These are phyloP conservation scores for Sequoiadendron giganteum DNA, from an alignment of 75 land plant genomes.

Conservation along the genomic window DNA sequence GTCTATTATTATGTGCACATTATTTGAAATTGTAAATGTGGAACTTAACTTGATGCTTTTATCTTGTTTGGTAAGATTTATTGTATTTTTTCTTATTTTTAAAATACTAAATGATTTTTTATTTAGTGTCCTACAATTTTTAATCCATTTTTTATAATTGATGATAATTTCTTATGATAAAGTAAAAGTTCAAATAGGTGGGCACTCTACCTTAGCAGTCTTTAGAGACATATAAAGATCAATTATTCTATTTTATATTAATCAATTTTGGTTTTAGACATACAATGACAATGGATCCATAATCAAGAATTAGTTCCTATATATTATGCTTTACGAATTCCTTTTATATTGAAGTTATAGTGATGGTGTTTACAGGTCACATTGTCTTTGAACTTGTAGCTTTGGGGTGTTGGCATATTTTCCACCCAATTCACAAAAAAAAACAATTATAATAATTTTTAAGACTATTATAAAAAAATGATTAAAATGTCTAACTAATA, in stretches of 20 bases:
- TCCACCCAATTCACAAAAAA: constrained; percentile 12
- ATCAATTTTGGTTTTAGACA: neutral
- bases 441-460: too few relatives aligned
- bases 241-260: neutral
- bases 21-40: constrained; percentile 50
- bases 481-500: too few relatives aligned
- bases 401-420: constrained; percentile 77
- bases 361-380: constrained; percentile 36
- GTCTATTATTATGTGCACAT: constrained; percentile 48
- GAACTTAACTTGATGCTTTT: constrained; percentile 73
- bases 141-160: neutral
- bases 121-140: neutral
- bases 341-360: neutral
- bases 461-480: too few relatives aligned
- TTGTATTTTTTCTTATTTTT: neutral
- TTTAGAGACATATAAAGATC: neutral
- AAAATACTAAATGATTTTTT: neutral
- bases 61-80: constrained; percentile 63
- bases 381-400: constrained; percentile 59
- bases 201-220: neutral
- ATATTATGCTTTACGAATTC: neutral
- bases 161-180: neutral
- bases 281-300: neutral
- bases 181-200: neutral
- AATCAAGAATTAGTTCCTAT: neutral